These are phyloP conservation scores for Excoecaria cochinchinensis DNA, from an alignment of 345 rosid genomes.

Conservation along the genomic window DNA sequence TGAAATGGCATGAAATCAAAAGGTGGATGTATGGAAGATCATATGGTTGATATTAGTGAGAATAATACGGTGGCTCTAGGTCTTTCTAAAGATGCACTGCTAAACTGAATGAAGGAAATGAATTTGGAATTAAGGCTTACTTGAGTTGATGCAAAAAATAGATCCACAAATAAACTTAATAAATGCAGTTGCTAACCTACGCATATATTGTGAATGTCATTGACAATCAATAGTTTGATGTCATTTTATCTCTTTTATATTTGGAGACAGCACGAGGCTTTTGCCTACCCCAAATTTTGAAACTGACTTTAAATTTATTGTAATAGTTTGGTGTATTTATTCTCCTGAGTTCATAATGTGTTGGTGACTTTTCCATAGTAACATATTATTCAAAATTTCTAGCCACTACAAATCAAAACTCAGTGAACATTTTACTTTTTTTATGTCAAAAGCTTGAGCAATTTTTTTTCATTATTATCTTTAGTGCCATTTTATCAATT, in stretches of 20 bases:
- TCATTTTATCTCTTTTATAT: not conserved
- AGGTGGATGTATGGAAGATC: not conserved
- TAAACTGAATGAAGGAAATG: not conserved
- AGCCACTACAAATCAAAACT: not conserved
- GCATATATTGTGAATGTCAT: not conserved
- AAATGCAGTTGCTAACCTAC: not conserved
- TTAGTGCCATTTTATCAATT: not conserved
- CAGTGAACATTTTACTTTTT: not conserved
- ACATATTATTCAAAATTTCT: not conserved
- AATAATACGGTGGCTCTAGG: not conserved
- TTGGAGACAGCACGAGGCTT: not conserved
- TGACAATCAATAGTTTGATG: not conserved
- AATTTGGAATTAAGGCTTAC: not conserved
- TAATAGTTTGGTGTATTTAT: not conserved
- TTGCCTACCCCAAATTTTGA: not conserved
- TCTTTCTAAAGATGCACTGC: not conserved
- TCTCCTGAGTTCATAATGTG: not conserved
- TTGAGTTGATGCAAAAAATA: not conserved
- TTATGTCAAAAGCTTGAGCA: not conserved
- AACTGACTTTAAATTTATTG: not conserved
- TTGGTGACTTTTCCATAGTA: not conserved
- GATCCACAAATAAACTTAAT: not conserved
- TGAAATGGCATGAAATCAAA: not conserved
- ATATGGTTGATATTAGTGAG: not conserved
- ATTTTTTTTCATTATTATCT: not conserved